Evolutionary conservation across 805 yeast species (phyloP), one percentile per base, ranked within the genome.

Genomic region (Metschnikowia amazonensis): DNA sequence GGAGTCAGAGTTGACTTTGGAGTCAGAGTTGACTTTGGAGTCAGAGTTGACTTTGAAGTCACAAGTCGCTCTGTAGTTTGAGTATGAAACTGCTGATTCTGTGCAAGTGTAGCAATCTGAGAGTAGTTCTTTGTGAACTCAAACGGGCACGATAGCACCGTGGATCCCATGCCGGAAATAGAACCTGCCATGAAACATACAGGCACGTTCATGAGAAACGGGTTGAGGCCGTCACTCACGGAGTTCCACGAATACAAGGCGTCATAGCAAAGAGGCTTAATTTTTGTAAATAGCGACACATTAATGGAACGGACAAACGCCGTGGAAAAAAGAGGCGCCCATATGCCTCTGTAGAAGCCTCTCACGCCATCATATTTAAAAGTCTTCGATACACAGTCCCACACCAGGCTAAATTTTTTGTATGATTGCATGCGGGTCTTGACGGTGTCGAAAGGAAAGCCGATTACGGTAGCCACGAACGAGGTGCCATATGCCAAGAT

Each of bases 361-460:
- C 63, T 50, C 4, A 81, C 31, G 0, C 96, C 96, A 57, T 86
- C 96, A 8, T 68, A 62, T 6, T 60, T 55, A 24, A 79, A 66
- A 0, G 95, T 82, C 36, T 73, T 66, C 29, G 58, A 57, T 16
- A 84, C 66, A 59, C 95, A 86, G 45, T 79, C 80, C 42, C 71
- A 60, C 23, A 82, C 74, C 42, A 78, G 74, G 13, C 67, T 66
- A 65, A 79, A 87, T 41, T 62, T 60, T 44, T 76, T 72, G 57
- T 86, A 84, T 0, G 95, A 84, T 61, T 88, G 96, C 81, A 86
- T 82, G 48, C 96, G 70, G 0, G 95, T 89, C 62, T 88, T 88
- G 48, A 89, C 72, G n/a, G 94, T 84, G 60, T 88, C 96, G 41
- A 88, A 64, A 0, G 96, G 96, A 57, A 82, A 88, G 16, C 94